Evolutionary conservation across 2,329 filamentous ascomycete species (phyloP).

Genomic region (Cladorrhinum sp.): DNA sequence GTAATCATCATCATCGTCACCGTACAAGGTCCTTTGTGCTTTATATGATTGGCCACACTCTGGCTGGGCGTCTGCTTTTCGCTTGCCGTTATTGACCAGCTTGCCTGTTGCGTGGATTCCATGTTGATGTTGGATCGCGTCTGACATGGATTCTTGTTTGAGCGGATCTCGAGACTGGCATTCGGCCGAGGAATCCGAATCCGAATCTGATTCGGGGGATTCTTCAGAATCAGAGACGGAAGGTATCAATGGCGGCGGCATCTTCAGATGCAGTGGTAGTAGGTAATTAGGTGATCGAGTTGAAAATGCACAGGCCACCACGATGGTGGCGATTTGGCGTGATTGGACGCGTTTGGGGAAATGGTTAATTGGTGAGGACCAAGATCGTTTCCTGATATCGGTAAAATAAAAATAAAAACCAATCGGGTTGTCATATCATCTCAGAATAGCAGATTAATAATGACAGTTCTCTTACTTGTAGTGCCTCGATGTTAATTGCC

Average conservation of each 20-base stretch:
- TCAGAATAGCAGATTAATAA: too few species aligned
- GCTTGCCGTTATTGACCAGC: constrained; percentile 7
- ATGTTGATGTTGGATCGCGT: neutral
- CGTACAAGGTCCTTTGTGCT: neutral
- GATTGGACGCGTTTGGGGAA: too few species aligned
- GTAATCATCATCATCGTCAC: neutral
- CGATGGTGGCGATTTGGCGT: neutral
- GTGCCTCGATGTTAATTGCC: neutral
- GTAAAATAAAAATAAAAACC: too few species aligned
- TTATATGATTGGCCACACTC: neutral
- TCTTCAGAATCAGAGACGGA: neutral
- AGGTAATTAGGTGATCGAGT: too few species aligned
- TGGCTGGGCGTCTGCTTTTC: neutral
- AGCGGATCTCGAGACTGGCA: neutral
- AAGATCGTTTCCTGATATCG: too few species aligned
- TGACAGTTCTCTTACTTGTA: too few species aligned
- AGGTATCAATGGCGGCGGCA: neutral
- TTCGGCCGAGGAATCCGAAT: neutral
- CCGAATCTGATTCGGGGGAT: neutral
- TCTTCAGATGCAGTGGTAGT: neutral
- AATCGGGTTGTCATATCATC: too few species aligned
- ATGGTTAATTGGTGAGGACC: too few species aligned
- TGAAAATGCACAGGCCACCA: neutral
- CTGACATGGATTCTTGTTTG: neutral
- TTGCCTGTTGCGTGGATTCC: constrained; percentile 1